phyloP scores from a whole-genome alignment of 306 rosid species.

The Quercus suber region DNA sequence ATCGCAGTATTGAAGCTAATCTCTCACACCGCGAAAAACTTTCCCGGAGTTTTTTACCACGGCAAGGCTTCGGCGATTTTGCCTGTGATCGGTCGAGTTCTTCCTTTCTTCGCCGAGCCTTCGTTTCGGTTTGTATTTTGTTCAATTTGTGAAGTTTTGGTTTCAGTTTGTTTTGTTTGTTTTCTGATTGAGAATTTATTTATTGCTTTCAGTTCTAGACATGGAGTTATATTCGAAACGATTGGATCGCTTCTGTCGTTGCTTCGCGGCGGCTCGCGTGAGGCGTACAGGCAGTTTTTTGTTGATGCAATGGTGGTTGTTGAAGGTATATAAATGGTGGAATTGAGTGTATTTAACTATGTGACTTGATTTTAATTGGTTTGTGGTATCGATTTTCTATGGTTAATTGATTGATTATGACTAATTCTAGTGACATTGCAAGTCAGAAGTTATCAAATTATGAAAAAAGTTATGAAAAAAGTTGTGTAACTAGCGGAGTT shows the following conservation, averaged over 20 bases:
- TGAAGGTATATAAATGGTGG: slow-evolving; percentile 50
- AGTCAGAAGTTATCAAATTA: too few species aligned
- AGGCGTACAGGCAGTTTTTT: slow-evolving; percentile 66
- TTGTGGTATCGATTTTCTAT: too few species aligned
- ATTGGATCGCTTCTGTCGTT: slow-evolving; percentile 67
- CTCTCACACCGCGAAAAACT: slow-evolving; percentile 56
- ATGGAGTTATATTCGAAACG: slow-evolving; percentile 67
- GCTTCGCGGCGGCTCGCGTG: slow-evolving; percentile 73
- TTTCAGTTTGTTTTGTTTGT: neutral
- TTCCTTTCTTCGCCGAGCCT: slow-evolving; percentile 82
- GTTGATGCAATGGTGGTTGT: slow-evolving; percentile 61
- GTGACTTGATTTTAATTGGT: too few species aligned
- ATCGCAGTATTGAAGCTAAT: slow-evolving; percentile 72
- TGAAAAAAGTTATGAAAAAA: too few species aligned
- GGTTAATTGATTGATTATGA: too few species aligned
- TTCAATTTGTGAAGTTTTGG: neutral
- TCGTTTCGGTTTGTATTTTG: slow-evolving; percentile 39
- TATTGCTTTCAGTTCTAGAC: slow-evolving; percentile 53
- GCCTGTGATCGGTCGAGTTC: slow-evolving; percentile 63
- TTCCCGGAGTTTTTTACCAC: slow-evolving; percentile 76
- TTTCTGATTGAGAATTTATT: neutral
- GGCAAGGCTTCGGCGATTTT: slow-evolving; percentile 56
- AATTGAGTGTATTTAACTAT: too few species aligned
- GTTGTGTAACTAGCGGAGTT: too few species aligned
- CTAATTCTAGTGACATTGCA: too few species aligned